These are phyloP conservation scores for Erigeron philadelphicus DNA, from an alignment of 140 eudicot species.

Conservation along the genomic window DNA sequence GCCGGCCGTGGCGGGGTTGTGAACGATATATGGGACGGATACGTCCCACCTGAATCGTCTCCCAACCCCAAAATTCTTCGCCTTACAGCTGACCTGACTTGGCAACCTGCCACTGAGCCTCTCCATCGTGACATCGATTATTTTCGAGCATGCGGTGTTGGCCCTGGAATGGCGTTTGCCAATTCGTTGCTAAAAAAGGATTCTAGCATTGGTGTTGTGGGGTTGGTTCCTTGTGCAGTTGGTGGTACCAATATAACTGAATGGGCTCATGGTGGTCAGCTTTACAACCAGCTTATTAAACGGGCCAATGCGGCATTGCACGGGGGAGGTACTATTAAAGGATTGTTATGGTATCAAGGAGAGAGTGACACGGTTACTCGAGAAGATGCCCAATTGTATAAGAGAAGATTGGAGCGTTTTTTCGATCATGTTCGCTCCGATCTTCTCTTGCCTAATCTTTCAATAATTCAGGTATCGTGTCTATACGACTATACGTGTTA, in stretches of 20 bases:
- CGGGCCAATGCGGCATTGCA: constrained; percentile 53
- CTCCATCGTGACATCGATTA: constrained; percentile 69
- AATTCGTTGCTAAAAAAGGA: constrained; percentile 37
- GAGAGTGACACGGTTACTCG: constrained; percentile 60
- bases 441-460: constrained; percentile 47
- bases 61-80: constrained; percentile 47
- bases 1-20: constrained; percentile 77
- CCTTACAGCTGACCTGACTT: constrained; percentile 42
- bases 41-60: constrained; percentile 46
- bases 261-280: constrained; percentile 66
- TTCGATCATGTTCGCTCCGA: constrained; percentile 55
- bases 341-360: constrained; percentile 83
- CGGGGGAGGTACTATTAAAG: constrained; percentile 56
- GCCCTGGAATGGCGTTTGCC: constrained; percentile 83
- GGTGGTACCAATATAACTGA: constrained; percentile 78
- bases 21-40: constrained; percentile 62
- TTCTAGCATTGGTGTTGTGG: constrained; percentile 45
- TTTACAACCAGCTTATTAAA: constrained; percentile 45
- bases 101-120: constrained; percentile 76
- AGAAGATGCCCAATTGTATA: constrained; percentile 59
- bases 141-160: constrained; percentile 58
- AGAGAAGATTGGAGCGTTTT: constrained; percentile 49
- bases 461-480: constrained; percentile 53
- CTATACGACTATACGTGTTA: neutral
- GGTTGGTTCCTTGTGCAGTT: constrained; percentile 84